phyloP scores from a whole-genome alignment of 345 rosid genomes.

The Arabidopsis suecica region DNA sequence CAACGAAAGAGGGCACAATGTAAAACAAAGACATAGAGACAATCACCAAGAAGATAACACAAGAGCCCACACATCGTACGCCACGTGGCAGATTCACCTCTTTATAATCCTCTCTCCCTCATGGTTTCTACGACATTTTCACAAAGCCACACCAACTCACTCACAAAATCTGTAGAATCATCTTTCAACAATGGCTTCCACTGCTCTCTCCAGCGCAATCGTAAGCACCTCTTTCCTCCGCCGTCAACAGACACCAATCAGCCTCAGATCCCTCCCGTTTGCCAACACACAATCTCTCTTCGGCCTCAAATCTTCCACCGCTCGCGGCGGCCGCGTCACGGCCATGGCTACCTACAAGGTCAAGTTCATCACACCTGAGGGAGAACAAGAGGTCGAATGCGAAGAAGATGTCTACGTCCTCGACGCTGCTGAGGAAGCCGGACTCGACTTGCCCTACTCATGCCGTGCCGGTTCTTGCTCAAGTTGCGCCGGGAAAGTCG shows the following conservation, averaged over 20 bases:
- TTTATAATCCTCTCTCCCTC: constrained; percentile 21
- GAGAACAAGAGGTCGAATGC: constrained; percentile 53
- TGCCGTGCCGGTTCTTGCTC: constrained; percentile 98
- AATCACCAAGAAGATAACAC: constrained; percentile 47
- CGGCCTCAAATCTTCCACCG: constrained; percentile 52
- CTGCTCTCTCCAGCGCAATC: constrained; percentile 63
- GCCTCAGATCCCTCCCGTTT: constrained; percentile 55
- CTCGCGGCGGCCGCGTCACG: constrained; percentile 55
- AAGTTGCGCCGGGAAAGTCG: constrained; percentile 71
- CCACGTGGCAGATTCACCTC: constrained; percentile 63
- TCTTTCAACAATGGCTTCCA: constrained; percentile 49
- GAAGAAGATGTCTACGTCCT: constrained; percentile 64
- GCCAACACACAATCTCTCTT: constrained; percentile 57
- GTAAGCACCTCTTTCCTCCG: constrained; percentile 64
- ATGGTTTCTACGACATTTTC: constrained; percentile 23
- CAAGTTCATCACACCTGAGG: constrained; percentile 72
- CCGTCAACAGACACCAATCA: constrained; percentile 48
- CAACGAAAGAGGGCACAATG: neutral
- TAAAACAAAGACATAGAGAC: neutral
- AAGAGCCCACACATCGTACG: constrained; percentile 42
- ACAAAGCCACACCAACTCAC: neutral
- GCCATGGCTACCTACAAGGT: constrained; percentile 80
- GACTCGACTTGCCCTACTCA: constrained; percentile 84
- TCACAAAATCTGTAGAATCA: neutral
- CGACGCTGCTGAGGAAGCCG: constrained; percentile 70